Base-by-base conservation (phyloP, 345 rosid genomes). In the Eucalyptus guilfoylei region DNA sequence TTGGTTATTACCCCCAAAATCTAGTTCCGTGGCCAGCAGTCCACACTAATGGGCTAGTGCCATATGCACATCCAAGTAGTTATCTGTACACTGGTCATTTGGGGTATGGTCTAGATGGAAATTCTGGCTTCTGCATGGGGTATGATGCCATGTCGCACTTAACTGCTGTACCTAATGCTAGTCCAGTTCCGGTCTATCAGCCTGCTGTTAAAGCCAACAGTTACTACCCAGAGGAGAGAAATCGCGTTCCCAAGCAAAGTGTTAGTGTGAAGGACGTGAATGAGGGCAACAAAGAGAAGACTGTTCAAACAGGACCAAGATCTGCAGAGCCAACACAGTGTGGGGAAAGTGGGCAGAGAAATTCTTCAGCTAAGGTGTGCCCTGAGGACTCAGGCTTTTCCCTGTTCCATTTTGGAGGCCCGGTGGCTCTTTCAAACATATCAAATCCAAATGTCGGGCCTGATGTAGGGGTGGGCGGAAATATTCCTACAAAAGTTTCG, bases 321-420 rank as follows among this genome's bases (percentile, higher is more conserved):
- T 88, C 86, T 87, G 40, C 87, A 37, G 94, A 92, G 87, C 76
- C 62, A 6, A 90, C 90, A 34, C 86, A 92, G 88, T 90, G 86
- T 37, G 90, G 88, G 24, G 92, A 91, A 89, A 90, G 91, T 87
- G 90, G 49, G 89, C 47, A 40, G 15, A 88, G 58, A n/a, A 93
- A 91, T 83, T 42, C 67, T 48, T 81, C 89, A 32, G 91, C 89
- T 80, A 93, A 90, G 55, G 85, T 90, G 87, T 91, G 87, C 21
- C 86, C 37, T 9, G 92, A 92, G 87, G 90, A 92, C 62, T 45
- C 92, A 26, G 90, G 93, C 91, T 98, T 98, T 92, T 98, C 99
- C 88, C 90, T 97, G 90, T 98, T 97, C 91, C 99, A 98, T 92
- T 97, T 92, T 87, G 98, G 97, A 58, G 98, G 97, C 30, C 99